phyloP scores from a whole-genome alignment of 768 basidiomycete species.

The Tubosaeta sp. region DNA sequence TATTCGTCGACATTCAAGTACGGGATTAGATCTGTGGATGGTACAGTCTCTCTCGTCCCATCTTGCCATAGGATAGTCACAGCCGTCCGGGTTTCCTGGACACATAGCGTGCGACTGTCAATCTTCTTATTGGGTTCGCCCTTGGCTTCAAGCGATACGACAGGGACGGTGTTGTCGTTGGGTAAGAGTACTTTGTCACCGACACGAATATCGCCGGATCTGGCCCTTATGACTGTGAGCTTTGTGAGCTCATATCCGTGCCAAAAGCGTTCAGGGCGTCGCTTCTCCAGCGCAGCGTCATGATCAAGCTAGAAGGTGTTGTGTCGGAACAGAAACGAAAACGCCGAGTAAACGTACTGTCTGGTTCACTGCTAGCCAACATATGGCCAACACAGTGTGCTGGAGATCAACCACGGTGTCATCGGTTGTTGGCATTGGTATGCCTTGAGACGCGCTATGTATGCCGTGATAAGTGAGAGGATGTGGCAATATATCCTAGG shows the following conservation, averaged over 20 bases:
- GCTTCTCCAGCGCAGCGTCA: conserved; percentile 48
- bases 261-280: conserved; percentile 77
- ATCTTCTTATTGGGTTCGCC: conserved; percentile 43
- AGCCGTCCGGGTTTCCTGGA: conserved; percentile 67
- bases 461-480: conserved; percentile 43
- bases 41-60: conserved; percentile 59
- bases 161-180: conserved; percentile 41
- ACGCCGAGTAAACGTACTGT: conserved; percentile 42
- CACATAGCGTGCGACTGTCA: conserved; percentile 53
- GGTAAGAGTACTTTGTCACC: conserved; percentile 70
- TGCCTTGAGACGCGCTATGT: conserved; percentile 44
- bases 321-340: conserved; percentile 2
- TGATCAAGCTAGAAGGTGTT: conserved; percentile 50
- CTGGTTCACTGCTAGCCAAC: conserved; percentile 89
- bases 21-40: conserved; percentile 66
- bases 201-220: conserved; percentile 64
- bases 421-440: conserved; percentile 37
- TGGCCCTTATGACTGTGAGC: conserved; percentile 58
- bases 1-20: conserved; percentile 88
- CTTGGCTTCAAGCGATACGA: conserved; percentile 59
- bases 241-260: conserved; percentile 56
- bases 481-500: conserved; percentile 64
- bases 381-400: conserved; percentile 74
- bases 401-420: conserved; percentile 71
- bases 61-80: conserved; percentile 86